phyloP scores from a whole-genome alignment of 1,139 yeast genomes.

The Kluyveromyces sp. region DNA sequence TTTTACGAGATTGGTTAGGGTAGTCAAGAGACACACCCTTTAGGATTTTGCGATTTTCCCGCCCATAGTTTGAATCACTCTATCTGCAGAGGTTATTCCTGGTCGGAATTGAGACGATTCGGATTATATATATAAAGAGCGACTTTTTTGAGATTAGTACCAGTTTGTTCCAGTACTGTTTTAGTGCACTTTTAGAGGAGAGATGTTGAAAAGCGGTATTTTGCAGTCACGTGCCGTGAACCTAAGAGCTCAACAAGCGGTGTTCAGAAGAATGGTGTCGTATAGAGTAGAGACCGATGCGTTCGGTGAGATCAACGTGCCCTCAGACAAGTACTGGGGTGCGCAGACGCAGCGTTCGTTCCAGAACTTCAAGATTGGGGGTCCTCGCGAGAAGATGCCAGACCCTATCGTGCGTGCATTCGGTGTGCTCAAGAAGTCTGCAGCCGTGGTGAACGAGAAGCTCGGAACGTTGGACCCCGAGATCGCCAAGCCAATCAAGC shows the following conservation, averaged over 20 bases:
- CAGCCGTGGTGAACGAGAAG: conserved; percentile 83
- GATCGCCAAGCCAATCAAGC: conserved; percentile 74
- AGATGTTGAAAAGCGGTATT: conserved; percentile 1
- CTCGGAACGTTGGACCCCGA: conserved; percentile 80
- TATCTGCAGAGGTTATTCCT: too few species aligned
- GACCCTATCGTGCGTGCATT: conserved; percentile 85
- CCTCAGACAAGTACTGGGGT: conserved; percentile 84
- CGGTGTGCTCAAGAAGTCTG: conserved; percentile 89
- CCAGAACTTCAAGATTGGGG: conserved; percentile 94
- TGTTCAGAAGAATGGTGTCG: conserved; percentile 7
- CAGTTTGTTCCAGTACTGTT: too few species aligned
- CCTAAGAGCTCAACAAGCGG: not conserved
- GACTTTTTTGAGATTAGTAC: too few species aligned
- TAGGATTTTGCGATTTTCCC: too few species aligned
- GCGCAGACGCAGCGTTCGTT: conserved; percentile 95
- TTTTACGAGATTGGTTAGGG: not conserved
- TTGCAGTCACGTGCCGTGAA: not conserved
- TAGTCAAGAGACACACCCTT: not conserved
- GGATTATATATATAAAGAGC: not conserved
- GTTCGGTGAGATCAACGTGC: conserved; percentile 91
- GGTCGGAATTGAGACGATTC: too few species aligned
- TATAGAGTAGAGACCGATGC: conserved; percentile 87
- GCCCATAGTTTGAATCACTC: too few species aligned
- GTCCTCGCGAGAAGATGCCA: conserved; percentile 84
- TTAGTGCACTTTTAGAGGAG: too few species aligned